Evolutionary conservation across 257 asterid genomes (phyloP).

Genomic region (Schizonepeta tenuifolia): DNA sequence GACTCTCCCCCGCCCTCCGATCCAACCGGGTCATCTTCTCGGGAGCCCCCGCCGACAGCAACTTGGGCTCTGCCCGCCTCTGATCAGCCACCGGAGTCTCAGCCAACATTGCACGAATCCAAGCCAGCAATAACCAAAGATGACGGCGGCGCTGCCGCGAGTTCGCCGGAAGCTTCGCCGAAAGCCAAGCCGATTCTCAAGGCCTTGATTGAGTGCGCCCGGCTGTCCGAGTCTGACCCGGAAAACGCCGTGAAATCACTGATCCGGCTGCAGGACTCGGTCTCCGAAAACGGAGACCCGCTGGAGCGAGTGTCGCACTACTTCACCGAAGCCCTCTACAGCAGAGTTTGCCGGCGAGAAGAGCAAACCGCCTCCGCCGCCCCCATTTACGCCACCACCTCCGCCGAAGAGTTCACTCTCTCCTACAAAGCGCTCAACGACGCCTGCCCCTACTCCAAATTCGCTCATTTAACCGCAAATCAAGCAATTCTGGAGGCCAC

Average conservation of each 20-base stretch:
- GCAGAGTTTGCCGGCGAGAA: constrained; percentile 42
- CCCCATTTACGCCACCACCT: constrained; percentile 40
- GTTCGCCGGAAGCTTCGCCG: constrained; percentile 49
- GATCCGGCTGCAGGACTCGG: constrained; percentile 59
- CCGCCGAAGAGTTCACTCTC: constrained; percentile 78
- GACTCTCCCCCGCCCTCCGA: constrained; percentile 63
- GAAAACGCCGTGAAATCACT: constrained; percentile 64
- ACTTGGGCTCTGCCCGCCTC: constrained; percentile 47
- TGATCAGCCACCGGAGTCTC: constrained; percentile 28
- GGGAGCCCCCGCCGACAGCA: constrained; percentile 45
- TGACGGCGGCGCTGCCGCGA: constrained; percentile 40
- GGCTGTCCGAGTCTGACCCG: constrained; percentile 63
- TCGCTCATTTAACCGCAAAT: constrained; percentile 88
- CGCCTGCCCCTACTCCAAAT: constrained; percentile 93
- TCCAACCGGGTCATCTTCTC: constrained; percentile 63
- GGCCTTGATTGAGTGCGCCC: constrained; percentile 68
- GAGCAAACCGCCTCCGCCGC: constrained; percentile 37
- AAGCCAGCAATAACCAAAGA: constrained; percentile 32
- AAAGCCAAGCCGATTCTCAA: constrained; percentile 57
- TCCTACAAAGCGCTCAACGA: constrained; percentile 82
- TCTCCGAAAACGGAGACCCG: constrained; percentile 72
- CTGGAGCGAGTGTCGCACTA: constrained; percentile 75
- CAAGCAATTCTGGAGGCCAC: constrained; percentile 94
- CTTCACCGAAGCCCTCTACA: constrained; percentile 75
- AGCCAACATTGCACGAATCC: constrained; percentile 20